Evolutionary conservation across 1,284 basidiomycete species (phyloP).

Genomic region (Sphagnurus paluster): DNA sequence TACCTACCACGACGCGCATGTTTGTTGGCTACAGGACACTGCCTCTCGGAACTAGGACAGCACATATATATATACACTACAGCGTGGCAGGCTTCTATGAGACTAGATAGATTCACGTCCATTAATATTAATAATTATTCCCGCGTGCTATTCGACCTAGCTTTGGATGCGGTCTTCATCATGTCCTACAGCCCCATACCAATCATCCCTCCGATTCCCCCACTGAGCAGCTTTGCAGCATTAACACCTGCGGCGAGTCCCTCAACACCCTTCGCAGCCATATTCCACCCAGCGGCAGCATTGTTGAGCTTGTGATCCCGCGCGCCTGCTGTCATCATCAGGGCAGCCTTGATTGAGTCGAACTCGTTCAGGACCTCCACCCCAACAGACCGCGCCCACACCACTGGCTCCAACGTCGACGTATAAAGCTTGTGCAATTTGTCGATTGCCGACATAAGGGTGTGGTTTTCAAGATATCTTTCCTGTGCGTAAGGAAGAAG

Average conservation of each 20-base stretch:
- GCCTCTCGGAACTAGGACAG: neutral
- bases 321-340: constrained; percentile 83
- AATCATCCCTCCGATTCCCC: constrained; percentile 23
- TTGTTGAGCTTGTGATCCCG: constrained; percentile 8
- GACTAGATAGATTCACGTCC: neutral
- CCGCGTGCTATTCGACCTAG: neutral
- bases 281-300: constrained; percentile 16
- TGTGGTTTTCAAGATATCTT: constrained; percentile 86
- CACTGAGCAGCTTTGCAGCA: constrained; percentile 27
- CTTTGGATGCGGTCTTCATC: constrained; percentile 11
- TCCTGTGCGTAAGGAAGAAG: constrained; percentile 77
- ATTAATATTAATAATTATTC: neutral
- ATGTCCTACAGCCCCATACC: constrained; percentile 19
- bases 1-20: constrained; percentile 5
- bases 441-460: constrained; percentile 80
- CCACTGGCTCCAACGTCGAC: constrained; percentile 63
- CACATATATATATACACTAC: too few species aligned
- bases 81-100: too few species aligned
- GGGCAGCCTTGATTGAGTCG: constrained; percentile 73
- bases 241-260: constrained; percentile 28
- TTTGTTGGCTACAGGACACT: constrained; percentile 5
- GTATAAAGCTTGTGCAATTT: constrained; percentile 87
- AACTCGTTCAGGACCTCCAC: constrained; percentile 92
- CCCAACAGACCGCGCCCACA: constrained; percentile 85
- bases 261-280: constrained; percentile 38